These are phyloP conservation scores for Kuraishia piskuri DNA, from an alignment of 805 yeast species.

Conservation along the genomic window DNA sequence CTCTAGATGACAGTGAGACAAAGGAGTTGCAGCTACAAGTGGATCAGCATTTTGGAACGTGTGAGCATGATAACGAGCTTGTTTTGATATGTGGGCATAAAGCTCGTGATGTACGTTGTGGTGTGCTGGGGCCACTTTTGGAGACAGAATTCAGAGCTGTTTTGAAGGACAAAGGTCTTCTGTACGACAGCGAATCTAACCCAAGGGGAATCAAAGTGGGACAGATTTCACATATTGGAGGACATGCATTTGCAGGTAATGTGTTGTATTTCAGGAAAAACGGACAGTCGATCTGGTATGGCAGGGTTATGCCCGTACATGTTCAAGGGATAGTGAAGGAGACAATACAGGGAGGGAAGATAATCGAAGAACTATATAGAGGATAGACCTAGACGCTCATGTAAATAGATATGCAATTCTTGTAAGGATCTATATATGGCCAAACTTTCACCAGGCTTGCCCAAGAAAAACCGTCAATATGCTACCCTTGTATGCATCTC, in stretches of 20 bases:
- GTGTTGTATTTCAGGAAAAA: slow-evolving; percentile 43
- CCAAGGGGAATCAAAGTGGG: slow-evolving; percentile 35
- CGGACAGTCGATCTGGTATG: slow-evolving; percentile 61
- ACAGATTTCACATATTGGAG: slow-evolving; percentile 70
- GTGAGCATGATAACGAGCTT: slow-evolving; percentile 18
- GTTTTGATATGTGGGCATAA: slow-evolving; percentile 61
- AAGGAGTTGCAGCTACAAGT: not conserved
- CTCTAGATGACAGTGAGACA: not conserved
- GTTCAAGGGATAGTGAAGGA: slow-evolving; percentile 59
- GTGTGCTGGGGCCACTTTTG: slow-evolving; percentile 52
- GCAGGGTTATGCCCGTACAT: slow-evolving; percentile 55
- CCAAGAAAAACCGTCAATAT: too few species aligned
- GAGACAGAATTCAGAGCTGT: slow-evolving; percentile 39
- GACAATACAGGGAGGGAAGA: slow-evolving; percentile 37
- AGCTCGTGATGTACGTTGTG: slow-evolving; percentile 59
- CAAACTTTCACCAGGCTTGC: too few species aligned
- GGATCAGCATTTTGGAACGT: slow-evolving; percentile 9
- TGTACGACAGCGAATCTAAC: slow-evolving; percentile 13
- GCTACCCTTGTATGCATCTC: slow-evolving; percentile 41
- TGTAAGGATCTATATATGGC: too few species aligned
- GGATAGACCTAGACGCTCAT: slow-evolving; percentile 21
- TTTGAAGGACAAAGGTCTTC: slow-evolving; percentile 24
- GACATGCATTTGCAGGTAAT: slow-evolving; percentile 84
- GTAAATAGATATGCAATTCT: not conserved
- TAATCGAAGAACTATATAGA: slow-evolving; percentile 51